Evolutionary conservation across 768 basidiomycete genomes (phyloP), one percentile per base, ranked within the genome.

Genomic region (Collybiopsis confluens): DNA sequence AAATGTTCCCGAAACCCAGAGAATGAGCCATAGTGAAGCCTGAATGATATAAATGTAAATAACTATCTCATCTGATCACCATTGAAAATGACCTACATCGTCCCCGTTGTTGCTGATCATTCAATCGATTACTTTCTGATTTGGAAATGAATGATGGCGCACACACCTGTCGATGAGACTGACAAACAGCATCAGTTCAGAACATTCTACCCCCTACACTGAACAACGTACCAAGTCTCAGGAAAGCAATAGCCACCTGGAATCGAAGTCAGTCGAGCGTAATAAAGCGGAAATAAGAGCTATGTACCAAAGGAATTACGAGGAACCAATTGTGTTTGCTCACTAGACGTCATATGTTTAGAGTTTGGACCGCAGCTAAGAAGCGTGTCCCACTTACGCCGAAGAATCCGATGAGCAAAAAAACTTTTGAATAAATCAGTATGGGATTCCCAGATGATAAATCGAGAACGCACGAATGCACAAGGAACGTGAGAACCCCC

Each of bases 361-460:
- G n/a, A n/a, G n/a, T n/a, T n/a, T n/a, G n/a, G n/a, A n/a, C n/a
- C n/a, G n/a, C n/a, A n/a, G n/a, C n/a, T n/a, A n/a, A n/a, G n/a
- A n/a, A n/a, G n/a, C n/a, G n/a, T n/a, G n/a, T n/a, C n/a, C 6
- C 24, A 64, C 73, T 48, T 55, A 75, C 75, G 58, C 59, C 64
- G 64, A 54, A 67, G 71, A 23, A 77, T 72, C 8, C 75, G 60
- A 40, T 69, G 66, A 15, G 70, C 69, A 41, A 73, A 70, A 64
- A 72, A 72, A 27, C 69, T 74, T 52, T 1, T 15, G 5, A 13
- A 3, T 24, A 8, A 35, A 50, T 28, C 45, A n/a, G 56, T 43
- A 21, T 27, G 2, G 16, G 21, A 2, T 10, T 33, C n/a, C 24
- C 23, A n/a, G 16, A 47, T 8, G 1, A 23, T n/a, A 2, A 45